Evolutionary conservation across 2,329 filamentous ascomycete species (phyloP).

Genomic region (Xylaria sp.): DNA sequence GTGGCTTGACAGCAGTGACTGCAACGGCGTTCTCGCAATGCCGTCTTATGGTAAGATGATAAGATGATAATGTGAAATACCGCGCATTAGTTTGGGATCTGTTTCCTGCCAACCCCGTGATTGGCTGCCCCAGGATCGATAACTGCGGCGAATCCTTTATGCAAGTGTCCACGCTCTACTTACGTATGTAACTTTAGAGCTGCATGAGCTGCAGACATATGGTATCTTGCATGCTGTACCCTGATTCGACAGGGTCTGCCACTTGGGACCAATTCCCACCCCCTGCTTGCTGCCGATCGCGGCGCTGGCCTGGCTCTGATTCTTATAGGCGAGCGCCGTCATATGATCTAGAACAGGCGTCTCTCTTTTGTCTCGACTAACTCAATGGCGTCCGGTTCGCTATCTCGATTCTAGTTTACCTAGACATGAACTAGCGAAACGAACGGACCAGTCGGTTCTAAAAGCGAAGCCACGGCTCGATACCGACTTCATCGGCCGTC

Average conservation of each 20-base stretch:
- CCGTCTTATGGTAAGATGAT: slow-evolving; percentile 17
- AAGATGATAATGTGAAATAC: slow-evolving; percentile 2
- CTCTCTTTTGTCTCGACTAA: not conserved
- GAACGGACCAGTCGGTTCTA: not conserved
- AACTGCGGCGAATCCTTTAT: not conserved
- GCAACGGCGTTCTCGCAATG: not conserved
- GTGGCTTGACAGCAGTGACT: not conserved
- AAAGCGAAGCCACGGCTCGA: not conserved
- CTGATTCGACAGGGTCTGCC: not conserved
- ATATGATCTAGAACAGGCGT: not conserved
- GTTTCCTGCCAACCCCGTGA: not conserved
- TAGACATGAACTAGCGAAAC: not conserved
- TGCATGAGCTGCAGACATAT: not conserved
- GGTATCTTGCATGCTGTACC: not conserved
- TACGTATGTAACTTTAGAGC: not conserved
- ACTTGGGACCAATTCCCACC: not conserved
- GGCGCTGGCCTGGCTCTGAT: not conserved
- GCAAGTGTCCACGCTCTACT: not conserved
- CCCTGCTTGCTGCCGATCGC: not conserved
- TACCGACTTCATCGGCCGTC: not conserved
- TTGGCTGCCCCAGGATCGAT: not conserved
- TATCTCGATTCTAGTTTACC: not conserved
- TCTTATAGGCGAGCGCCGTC: slow-evolving; percentile 1
- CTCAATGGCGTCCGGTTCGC: not conserved
- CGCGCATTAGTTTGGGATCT: not conserved